Base-by-base conservation (phyloP, 2,329 filamentous ascomycete species). In the Pseudogymnoascus sp. region DNA sequence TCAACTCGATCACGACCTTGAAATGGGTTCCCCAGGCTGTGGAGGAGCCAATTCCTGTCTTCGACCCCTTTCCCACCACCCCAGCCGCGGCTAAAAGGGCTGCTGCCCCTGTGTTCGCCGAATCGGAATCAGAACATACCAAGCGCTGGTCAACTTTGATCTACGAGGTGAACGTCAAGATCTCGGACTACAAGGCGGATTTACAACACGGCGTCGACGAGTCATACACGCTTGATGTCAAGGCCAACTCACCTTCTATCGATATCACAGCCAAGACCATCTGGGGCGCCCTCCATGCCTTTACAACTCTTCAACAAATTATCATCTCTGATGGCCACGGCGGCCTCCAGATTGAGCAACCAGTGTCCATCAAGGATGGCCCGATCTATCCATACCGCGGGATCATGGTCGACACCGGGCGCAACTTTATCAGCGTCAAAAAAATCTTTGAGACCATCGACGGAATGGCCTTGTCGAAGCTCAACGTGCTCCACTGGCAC, bases 401-500 rank as follows among this genome's bases (percentile, higher is more conserved):
- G 9, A 75, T 96, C 63, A 86, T 93, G 70, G 78, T 96, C 67
- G 91, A 96, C 70, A 85, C 89, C 56, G 82, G 88, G 1, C 82
- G 91, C 60, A 87, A 86, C 71, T 93, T 81, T 75, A 90, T 88
- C 74, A 81, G 84, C 1, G 77, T 90, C 23, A 73, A 79, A n/a
- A 84, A 90, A 69, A 86, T 96, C 69, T 82, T 86, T 70, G 85
- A 87, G 60, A 90, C 87, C 65, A 88, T 96, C 67, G 89, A 95
- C 71, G 88, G 86, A 49, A 77, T 88, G 70, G 79, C 88, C 1
- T 90, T 86, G 80, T 90, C 86, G 76, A 93, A 95, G 78, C 81
- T 95, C 79, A 93, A 93, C 76, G 82, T 87, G 4, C 80, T 95
- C 65, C 90, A 93, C 74, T 80, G 92, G 65, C 90, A 95, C 77